Percentiles rank a stretch among this genome's conserved stretches.
Evolutionary conservation across 1,284 basidiomycete genomes (phyloP).

Genomic region (Boletus hoseneyae): DNA sequence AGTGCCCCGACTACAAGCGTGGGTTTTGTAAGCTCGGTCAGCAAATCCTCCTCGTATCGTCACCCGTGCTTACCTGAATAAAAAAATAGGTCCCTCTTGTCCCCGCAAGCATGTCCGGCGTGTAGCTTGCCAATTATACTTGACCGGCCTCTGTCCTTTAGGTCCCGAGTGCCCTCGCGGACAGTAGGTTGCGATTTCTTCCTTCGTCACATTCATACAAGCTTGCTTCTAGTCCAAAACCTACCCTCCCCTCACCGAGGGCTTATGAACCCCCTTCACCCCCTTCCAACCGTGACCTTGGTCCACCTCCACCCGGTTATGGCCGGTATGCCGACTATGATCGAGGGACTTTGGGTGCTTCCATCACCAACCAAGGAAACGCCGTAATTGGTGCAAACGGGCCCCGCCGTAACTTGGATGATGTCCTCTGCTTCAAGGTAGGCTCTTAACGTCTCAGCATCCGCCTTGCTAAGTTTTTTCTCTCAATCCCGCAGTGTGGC

Average conservation of each 20-base stretch:
- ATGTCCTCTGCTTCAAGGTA: conserved; percentile 90
- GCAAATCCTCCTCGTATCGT: conserved; percentile 24
- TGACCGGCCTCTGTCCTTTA: conserved; percentile 94
- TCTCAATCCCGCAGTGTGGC: conserved; percentile 56
- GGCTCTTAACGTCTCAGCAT: conserved; percentile 4
- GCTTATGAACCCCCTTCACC: conserved; percentile 79
- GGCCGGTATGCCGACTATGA: conserved; percentile 83
- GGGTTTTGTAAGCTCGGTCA: conserved; percentile 92
- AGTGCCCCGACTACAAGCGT: conserved; percentile 94
- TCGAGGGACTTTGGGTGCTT: conserved; percentile 40
- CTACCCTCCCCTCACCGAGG: conserved; percentile 63
- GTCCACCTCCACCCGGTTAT: conserved; percentile 90
- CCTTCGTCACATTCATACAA: conserved; percentile 21
- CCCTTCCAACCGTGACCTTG: conserved; percentile 74
- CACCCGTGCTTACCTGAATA: conserved; percentile 1
- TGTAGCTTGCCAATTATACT: conserved; percentile 87
- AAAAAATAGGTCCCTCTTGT: conserved; percentile 75
- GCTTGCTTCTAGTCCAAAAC: conserved; percentile 58
- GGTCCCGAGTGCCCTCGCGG: conserved; percentile 88
- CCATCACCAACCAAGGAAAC: conserved; percentile 18
- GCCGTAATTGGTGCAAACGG: conserved; percentile 27
- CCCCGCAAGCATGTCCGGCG: conserved; percentile 91
- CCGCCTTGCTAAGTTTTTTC: conserved; percentile 8
- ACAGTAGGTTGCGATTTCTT: conserved; percentile 64
- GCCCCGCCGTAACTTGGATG: conserved; percentile 75